Base-by-base conservation (phyloP, 805 yeast species). In the Cyberlindnera maritima region DNA sequence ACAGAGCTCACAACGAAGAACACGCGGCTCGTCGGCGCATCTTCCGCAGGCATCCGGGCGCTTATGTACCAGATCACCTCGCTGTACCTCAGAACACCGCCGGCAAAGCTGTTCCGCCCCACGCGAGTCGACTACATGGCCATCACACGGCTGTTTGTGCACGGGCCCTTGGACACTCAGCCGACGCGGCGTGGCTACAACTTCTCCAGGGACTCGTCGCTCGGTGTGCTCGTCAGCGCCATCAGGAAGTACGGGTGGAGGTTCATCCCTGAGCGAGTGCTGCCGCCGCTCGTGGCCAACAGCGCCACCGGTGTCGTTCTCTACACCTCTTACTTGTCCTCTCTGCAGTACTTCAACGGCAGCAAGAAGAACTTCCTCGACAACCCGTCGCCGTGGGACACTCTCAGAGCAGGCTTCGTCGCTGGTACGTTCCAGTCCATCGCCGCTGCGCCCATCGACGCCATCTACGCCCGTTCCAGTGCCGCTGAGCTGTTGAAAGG, bases 401-500 rank as follows among this genome's bases (percentile, higher is more conserved):
- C 89, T 0, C 60, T 88, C 65, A 65, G 80, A 40, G 88, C 97
- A 0, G 98, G 98, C 0, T 80, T 83, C 46, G 53, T 88, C 0
- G 97, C 97, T 0, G 97, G 97, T 1, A 80, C 84, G 0, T 80
- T 82, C 20, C 96, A 94, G 57, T 85, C 96, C n/a, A 67, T 88
- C 15, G 91, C 88, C 0, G 96, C 96, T 2, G 92, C 97, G 2
- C 98, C 98, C 0, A 74, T 92, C 4, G 97, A 92, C 66, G 96
- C 97, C 8, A 80, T 92, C 3, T 86, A 85, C 59, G 80, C 96
- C 2, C 74, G 97, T 54, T 87, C 91, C 53, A 75, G 82, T 2
- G 83, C 88, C 5, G 78, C 85, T 11, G 96, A 89, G 54, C 67
- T 91, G 44, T 65, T 88, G 14, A 75, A 77, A 43, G 86, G 89